These are phyloP conservation scores for Colletotrichum graminicola DNA, from an alignment of 2,329 filamentous ascomycete genomes.

Conservation along the genomic window DNA sequence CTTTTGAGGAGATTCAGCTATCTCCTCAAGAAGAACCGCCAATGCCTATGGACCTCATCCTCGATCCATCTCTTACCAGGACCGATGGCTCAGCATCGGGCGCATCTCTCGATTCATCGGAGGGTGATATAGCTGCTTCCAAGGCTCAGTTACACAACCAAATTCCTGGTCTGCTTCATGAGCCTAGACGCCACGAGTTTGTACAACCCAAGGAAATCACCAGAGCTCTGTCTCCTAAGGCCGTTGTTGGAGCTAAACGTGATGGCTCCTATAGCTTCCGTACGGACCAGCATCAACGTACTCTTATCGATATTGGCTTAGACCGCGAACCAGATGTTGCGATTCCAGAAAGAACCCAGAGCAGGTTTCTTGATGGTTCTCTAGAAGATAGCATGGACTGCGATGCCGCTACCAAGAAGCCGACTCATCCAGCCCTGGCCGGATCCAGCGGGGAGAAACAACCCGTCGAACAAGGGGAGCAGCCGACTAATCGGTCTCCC, in stretches of 20 bases:
- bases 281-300: background rate
- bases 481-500: background rate
- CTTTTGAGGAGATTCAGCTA: conserved; percentile 26
- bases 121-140: background rate
- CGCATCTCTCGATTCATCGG: background rate
- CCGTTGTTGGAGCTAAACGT: background rate
- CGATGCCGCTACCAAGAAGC: background rate
- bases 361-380: background rate
- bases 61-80: conserved; percentile 25
- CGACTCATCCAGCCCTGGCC: background rate
- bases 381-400: background rate
- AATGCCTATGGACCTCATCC: conserved; percentile 27
- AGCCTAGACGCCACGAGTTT: conserved; percentile 1
- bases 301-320: background rate
- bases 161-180: background rate
- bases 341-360: background rate
- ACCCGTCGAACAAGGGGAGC: background rate
- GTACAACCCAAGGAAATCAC: conserved; percentile 30
- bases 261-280: background rate
- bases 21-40: conserved; percentile 28
- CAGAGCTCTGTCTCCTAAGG: conserved; percentile 14
- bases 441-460: background rate
- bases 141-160: background rate
- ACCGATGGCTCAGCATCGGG: background rate
- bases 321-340: background rate